phyloP scores from a whole-genome alignment of 352 stramenopile species.

The Phytophthora multivora region DNA sequence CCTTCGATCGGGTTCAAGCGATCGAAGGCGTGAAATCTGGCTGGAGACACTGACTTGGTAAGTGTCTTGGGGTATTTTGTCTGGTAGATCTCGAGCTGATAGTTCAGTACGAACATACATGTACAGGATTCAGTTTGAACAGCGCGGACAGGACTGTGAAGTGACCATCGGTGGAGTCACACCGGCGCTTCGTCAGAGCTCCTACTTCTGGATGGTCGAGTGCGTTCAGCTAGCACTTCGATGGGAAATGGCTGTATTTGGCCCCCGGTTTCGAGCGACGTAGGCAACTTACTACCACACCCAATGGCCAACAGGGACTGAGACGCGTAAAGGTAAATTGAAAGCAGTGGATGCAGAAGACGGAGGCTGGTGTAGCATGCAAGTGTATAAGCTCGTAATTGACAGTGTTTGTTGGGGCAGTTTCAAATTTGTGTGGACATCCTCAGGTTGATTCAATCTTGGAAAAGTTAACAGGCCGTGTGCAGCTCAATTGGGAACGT shows the following conservation, averaged over 20 bases:
- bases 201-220: conserved; percentile 49
- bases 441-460: too few relatives aligned
- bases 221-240: conserved; percentile 44
- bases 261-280: conserved; percentile 33
- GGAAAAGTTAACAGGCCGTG: background rate
- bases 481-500: too few relatives aligned
- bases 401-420: conserved; percentile 3
- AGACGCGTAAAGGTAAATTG: conserved; percentile 1
- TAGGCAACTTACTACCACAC: conserved; percentile 1
- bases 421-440: background rate
- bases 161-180: conserved; percentile 39
- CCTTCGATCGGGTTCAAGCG: conserved; percentile 5
- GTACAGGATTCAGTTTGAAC: conserved; percentile 39
- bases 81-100: background rate
- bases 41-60: conserved; percentile 34
- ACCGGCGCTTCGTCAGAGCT: conserved; percentile 43
- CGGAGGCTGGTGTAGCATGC: conserved; percentile 6
- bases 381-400: conserved; percentile 1
- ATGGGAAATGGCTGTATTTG: conserved; percentile 46
- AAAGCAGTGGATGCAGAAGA: conserved; percentile 1
- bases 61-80: background rate
- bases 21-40: conserved; percentile 27
- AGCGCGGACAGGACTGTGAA: conserved; percentile 37
- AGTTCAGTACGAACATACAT: conserved; percentile 6
- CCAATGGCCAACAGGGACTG: background rate